Evolutionary conservation across 169 alveolate genomes (phyloP), one percentile per base, ranked within the genome.

Genomic region (Eimeria necatrix): DNA sequence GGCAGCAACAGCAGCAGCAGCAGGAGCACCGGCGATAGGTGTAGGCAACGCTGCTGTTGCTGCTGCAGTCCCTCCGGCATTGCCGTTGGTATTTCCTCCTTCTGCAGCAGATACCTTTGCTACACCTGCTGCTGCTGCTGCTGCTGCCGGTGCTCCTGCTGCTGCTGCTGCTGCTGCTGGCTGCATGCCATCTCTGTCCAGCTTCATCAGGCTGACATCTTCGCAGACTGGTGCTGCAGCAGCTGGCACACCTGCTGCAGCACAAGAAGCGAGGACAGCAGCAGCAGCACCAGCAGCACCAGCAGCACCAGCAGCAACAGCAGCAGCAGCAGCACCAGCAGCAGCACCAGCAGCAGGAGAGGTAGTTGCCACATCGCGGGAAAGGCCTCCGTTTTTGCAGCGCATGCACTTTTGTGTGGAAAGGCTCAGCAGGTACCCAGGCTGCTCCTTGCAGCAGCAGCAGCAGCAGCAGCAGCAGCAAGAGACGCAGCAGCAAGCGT

Each of bases 331-430:
- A n/a, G 60, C 86, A 76, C 61, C 56, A 76, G 86, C 61, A 76
- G 86, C 86, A 73, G 59, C 86, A 89, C 52, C 94, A 89, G 94
- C 94, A 89, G 60, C 71, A 59, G 48, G 81, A 5, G 81, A 71
- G 81, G 86, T 76, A 10, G 88, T 89, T 46, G 46, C 59, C 48
- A 51, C 86, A 22, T 64, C 53, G n/a, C 87, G 73, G 59, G 51
- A 32, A 48, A 84, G 94, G 46, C 78, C 73, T n/a, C 94, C 94
- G 12, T 84, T 89, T 51, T 46, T 89, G 88, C 94, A 89, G 71
- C 87, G 81, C 56, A 84, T 89, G 41, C 73, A 73, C 22, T 88
- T 89, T 68, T 70, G 71, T 26, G 94, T 84, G 1, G 94, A 71
- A 48, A 71, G 81, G 51, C 81, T 71, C 41, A n/a, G 51, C 53